Percentiles rank a stretch among this genome's conserved stretches.
These are phyloP conservation scores for Teratosphaeria nubilosa DNA, from an alignment of 2,329 filamentous ascomycete species.

Conservation along the genomic window DNA sequence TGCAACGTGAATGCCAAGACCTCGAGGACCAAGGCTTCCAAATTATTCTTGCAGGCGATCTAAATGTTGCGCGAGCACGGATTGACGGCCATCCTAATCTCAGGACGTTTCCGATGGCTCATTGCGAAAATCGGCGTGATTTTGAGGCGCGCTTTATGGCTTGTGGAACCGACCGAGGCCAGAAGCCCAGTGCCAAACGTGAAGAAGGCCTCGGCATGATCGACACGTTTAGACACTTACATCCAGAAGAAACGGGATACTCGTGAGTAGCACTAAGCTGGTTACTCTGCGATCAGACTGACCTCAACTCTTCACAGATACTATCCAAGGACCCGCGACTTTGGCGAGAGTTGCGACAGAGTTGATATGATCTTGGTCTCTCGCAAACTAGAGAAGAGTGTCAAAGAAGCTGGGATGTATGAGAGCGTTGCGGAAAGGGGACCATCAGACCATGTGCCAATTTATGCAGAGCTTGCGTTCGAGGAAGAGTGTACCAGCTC, in stretches of 20 bases:
- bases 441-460: conserved; percentile 45
- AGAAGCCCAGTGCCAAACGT: conserved; percentile 6
- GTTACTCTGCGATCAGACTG: background rate
- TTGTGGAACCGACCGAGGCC: background rate
- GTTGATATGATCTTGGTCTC: conserved; percentile 44
- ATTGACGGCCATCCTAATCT: conserved; percentile 41
- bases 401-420: conserved; percentile 31
- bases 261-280: background rate
- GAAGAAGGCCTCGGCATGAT: conserved; percentile 26
- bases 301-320: conserved; percentile 32
- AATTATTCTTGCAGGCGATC: conserved; percentile 42
- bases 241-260: conserved; percentile 33
- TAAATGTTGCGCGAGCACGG: conserved; percentile 39
- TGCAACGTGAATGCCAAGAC: conserved; percentile 35
- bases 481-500: background rate
- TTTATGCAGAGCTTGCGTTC: conserved; percentile 29
- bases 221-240: conserved; percentile 40
- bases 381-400: conserved; percentile 25
- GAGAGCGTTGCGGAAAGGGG: conserved; percentile 37
- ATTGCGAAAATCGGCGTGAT: conserved; percentile 41
- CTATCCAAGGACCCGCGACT: conserved; percentile 33
- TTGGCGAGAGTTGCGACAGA: conserved; percentile 44
- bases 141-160: conserved; percentile 41
- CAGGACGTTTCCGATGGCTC: conserved; percentile 35
- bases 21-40: conserved; percentile 33